Conservation (phyloP, 306 rosid species). For the Cicer pinnatifidum region DNA sequence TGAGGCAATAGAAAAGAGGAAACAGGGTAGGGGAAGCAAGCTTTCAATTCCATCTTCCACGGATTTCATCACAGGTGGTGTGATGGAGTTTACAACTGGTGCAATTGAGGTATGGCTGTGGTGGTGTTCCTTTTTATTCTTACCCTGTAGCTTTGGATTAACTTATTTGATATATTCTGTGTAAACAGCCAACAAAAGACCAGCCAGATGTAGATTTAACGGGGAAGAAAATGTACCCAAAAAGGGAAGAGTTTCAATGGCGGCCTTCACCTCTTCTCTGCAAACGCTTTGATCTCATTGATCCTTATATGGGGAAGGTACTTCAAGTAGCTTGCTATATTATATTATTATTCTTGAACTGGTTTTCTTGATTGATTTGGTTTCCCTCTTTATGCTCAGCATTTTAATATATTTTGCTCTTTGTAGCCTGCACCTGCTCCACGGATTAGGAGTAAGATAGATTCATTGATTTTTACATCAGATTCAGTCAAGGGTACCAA, state of each 20-base stretch:
- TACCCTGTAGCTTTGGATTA: constrained; percentile 37
- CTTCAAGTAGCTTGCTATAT: constrained; percentile 27
- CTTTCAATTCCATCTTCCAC: constrained; percentile 51
- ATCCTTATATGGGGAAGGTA: constrained; percentile 99
- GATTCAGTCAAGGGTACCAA: constrained; percentile 68
- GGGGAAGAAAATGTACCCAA: constrained; percentile 64
- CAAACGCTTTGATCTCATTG: constrained; percentile 96
- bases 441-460: constrained; percentile 83
- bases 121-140: constrained; percentile 42
- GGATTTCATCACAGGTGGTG: constrained; percentile 70
- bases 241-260: constrained; percentile 93
- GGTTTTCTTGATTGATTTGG: constrained; percentile 29
- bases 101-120: constrained; percentile 69
- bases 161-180: constrained; percentile 46
- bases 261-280: constrained; percentile 90
- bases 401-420: constrained; percentile 36
- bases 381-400: constrained; percentile 26
- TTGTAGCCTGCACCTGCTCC: constrained; percentile 94
- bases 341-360: constrained; percentile 21
- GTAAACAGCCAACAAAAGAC: constrained; percentile 68
- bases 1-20: constrained; percentile 78
- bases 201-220: constrained; percentile 55
- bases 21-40: constrained; percentile 63
- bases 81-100: constrained; percentile 82
- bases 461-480: constrained; percentile 80